Conservation (phyloP, 768 basidiomycete genomes). For the Leccinum olivaceopallidum region DNA sequence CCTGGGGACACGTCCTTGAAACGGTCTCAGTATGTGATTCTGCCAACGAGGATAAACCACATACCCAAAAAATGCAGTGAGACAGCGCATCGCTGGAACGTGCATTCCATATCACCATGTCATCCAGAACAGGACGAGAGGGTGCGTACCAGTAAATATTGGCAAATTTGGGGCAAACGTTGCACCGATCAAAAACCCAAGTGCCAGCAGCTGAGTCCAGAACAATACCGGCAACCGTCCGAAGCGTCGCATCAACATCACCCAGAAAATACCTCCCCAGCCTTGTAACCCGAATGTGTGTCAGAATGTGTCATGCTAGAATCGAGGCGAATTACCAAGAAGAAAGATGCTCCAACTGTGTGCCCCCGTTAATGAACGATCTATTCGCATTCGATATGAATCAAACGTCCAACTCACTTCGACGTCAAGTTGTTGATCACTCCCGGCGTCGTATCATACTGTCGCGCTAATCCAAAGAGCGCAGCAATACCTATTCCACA, state of each 20-base stretch:
- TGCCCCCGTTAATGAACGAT: background rate
- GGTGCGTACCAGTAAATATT: slow-evolving; percentile 43
- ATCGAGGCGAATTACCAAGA: slow-evolving; percentile 30
- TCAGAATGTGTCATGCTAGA: slow-evolving; percentile 10
- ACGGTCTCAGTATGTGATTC: background rate
- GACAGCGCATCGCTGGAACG: slow-evolving; percentile 32
- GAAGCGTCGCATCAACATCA: slow-evolving; percentile 32
- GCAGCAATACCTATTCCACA: slow-evolving; percentile 44
- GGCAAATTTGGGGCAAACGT: slow-evolving; percentile 49
- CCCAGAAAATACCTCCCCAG: slow-evolving; percentile 34
- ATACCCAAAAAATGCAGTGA: slow-evolving; percentile 35
- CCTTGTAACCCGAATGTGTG: slow-evolving; percentile 13
- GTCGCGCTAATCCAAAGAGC: slow-evolving; percentile 46
- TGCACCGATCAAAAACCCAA: slow-evolving; percentile 51
- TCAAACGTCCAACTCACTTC: slow-evolving; percentile 26
- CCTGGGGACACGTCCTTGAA: slow-evolving; percentile 51
- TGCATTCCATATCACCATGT: background rate
- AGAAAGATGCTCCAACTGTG: slow-evolving; percentile 50
- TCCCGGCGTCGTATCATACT: slow-evolving; percentile 46
- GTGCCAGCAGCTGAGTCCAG: slow-evolving; percentile 39
- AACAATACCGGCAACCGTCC: slow-evolving; percentile 34
- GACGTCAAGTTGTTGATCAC: slow-evolving; percentile 55
- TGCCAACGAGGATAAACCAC: background rate
- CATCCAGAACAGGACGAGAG: background rate
- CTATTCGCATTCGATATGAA: slow-evolving; percentile 1